A percentile compares a stretch with the other conserved stretches of the same genome.
phyloP scores from a whole-genome alignment of 805 yeast genomes.

The Ogataea sp. region DNA sequence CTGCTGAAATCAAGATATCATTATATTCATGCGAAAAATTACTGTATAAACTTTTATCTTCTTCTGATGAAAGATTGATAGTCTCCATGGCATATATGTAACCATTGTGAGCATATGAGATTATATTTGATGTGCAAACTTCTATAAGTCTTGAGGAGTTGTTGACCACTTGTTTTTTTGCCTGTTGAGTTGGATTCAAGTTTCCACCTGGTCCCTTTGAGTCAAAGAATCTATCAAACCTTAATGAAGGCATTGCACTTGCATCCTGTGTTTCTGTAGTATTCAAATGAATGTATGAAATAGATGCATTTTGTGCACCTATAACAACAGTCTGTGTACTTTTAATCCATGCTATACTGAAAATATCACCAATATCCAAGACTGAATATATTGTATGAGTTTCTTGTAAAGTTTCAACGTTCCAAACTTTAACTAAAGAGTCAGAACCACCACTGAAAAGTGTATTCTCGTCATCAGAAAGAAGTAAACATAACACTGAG shows the following conservation, averaged over 20 bases:
- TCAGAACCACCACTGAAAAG: constrained; percentile 87
- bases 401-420: constrained; percentile 22
- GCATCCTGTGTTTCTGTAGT: constrained; percentile 18
- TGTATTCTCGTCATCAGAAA: constrained; percentile 43
- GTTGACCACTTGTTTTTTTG: constrained; percentile 11
- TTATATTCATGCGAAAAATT: constrained; percentile 10
- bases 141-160: constrained; percentile 41
- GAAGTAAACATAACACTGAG: constrained; percentile 63
- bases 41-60: constrained; percentile 9
- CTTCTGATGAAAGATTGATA: constrained; percentile 9
- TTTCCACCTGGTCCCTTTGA: constrained; percentile 79
- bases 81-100: constrained; percentile 66
- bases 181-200: constrained; percentile 9
- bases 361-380: constrained; percentile 89
- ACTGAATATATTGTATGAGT: constrained; percentile 74
- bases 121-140: constrained; percentile 56
- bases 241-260: constrained; percentile 46
- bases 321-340: constrained; percentile 54
- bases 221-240: constrained; percentile 83
- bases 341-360: constrained; percentile 68
- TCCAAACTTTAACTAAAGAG: constrained; percentile 81
- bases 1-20: constrained; percentile 55
- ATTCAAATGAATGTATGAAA: constrained; percentile 56
- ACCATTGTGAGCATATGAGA: constrained; percentile 86
- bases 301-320: constrained; percentile 90